A percentile compares a stretch with the other conserved stretches of the same genome.
Evolutionary conservation across 345 rosid genomes (phyloP).

Genomic region (Linum tenue): DNA sequence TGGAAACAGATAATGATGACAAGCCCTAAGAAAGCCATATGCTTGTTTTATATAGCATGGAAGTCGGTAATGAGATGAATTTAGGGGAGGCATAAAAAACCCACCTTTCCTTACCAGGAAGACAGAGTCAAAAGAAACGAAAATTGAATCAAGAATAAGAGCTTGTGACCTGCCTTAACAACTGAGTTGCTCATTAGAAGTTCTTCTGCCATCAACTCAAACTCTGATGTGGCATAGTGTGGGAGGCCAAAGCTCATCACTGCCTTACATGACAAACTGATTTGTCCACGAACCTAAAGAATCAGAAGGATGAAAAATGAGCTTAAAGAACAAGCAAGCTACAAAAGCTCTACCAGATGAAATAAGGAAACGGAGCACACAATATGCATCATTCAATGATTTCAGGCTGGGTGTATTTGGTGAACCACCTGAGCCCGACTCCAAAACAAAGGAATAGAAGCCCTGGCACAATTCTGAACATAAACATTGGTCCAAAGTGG

Average conservation of each 20-base stretch:
- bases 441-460: conserved; percentile 64
- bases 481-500: conserved; percentile 60
- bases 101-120: background rate
- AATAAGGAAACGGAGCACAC: background rate
- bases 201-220: conserved; percentile 72
- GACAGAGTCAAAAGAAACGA: background rate
- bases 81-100: background rate
- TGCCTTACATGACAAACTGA: conserved; percentile 38
- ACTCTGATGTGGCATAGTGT: conserved; percentile 48
- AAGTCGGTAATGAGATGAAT: background rate
- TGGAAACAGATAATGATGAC: background rate
- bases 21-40: background rate
- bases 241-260: conserved; percentile 59
- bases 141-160: background rate
- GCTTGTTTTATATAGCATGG: too few relatives aligned
- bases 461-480: conserved; percentile 45
- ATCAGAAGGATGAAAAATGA: background rate
- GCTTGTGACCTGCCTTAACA: conserved; percentile 41
- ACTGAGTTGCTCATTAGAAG: conserved; percentile 62
- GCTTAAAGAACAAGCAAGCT: background rate
- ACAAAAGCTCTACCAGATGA: background rate
- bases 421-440: conserved; percentile 60
- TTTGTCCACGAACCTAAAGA: conserved; percentile 54
- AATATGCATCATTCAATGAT: conserved; percentile 3
- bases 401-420: conserved; percentile 7